A percentile compares a stretch with the other conserved stretches of the same genome.
Evolutionary conservation across 2,329 filamentous ascomycete genomes (phyloP).

Genomic region (Aureobasidium musti): DNA sequence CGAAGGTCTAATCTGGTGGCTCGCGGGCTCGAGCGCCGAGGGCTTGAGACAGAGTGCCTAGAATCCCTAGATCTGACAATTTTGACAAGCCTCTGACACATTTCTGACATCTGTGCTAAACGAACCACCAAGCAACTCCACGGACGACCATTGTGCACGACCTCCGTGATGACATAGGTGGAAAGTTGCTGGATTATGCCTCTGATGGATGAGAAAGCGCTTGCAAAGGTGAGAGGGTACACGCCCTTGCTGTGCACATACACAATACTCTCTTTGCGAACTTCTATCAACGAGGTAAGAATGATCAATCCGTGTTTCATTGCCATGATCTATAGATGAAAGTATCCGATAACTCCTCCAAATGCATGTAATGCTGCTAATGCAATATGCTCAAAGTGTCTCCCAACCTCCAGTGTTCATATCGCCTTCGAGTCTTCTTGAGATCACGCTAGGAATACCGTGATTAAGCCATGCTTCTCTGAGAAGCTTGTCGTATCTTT

Average conservation of each 20-base stretch:
- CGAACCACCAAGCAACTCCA: background rate
- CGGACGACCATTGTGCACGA: background rate
- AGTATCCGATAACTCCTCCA: slow-evolving; percentile 4
- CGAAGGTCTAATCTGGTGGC: background rate
- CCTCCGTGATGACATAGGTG: background rate
- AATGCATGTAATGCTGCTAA: slow-evolving; percentile 5
- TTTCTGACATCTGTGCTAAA: slow-evolving; percentile 8
- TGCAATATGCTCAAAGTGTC: slow-evolving; percentile 51
- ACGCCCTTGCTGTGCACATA: background rate
- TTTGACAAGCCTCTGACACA: slow-evolving; percentile 19
- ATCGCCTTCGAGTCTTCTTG: slow-evolving; percentile 86
- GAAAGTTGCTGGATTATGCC: background rate
- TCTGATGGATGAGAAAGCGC: background rate
- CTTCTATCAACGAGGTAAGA: background rate
- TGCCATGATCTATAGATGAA: slow-evolving; percentile 6
- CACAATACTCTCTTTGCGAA: too few relatives aligned
- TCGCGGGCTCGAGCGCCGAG: background rate
- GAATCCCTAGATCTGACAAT: background rate
- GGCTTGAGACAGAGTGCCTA: slow-evolving; percentile 5
- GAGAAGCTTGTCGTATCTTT: slow-evolving; percentile 85
- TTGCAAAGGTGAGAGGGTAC: background rate
- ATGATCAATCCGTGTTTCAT: background rate
- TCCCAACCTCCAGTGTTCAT: slow-evolving; percentile 99
- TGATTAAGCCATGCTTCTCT: slow-evolving; percentile 85
- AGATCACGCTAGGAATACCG: slow-evolving; percentile 84